Evolutionary conservation across 2,329 filamentous ascomycete genomes (phyloP).

Genomic region (Myriosclerotinia scirpicola): DNA sequence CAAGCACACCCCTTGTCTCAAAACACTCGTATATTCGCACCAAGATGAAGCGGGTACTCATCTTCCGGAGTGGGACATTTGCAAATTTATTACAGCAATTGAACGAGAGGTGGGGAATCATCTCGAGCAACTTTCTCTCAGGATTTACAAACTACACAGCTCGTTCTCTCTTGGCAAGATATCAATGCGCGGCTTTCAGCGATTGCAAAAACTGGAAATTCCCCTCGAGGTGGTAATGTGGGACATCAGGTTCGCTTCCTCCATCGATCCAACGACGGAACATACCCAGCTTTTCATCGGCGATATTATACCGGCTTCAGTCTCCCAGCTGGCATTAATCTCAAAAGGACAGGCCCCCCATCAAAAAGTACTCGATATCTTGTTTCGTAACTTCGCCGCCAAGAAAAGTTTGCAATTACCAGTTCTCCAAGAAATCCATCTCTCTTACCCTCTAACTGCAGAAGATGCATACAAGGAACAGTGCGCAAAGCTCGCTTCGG

Average conservation of each 20-base stretch:
- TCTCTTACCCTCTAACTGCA: background rate
- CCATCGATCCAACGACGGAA: background rate
- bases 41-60: too few relatives aligned
- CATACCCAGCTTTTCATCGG: background rate
- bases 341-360: background rate
- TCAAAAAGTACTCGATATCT: background rate
- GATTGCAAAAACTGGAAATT: background rate
- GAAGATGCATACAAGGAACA: background rate
- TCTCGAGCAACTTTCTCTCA: conserved; percentile 22
- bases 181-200: conserved; percentile 2
- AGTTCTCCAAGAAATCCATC: background rate
- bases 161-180: background rate
- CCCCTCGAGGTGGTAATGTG: background rate
- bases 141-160: conserved; percentile 22
- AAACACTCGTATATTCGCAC: background rate
- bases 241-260: background rate
- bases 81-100: conserved; percentile 26
- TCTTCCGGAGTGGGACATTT: background rate
- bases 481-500: background rate
- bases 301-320: background rate
- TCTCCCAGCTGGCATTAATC: background rate
- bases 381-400: background rate
- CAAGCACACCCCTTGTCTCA: background rate
- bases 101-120: conserved; percentile 18
- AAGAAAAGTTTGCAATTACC: background rate